These are phyloP conservation scores for Deinandra increscens DNA, from an alignment of 129 eudicot genomes.

Conservation along the genomic window DNA sequence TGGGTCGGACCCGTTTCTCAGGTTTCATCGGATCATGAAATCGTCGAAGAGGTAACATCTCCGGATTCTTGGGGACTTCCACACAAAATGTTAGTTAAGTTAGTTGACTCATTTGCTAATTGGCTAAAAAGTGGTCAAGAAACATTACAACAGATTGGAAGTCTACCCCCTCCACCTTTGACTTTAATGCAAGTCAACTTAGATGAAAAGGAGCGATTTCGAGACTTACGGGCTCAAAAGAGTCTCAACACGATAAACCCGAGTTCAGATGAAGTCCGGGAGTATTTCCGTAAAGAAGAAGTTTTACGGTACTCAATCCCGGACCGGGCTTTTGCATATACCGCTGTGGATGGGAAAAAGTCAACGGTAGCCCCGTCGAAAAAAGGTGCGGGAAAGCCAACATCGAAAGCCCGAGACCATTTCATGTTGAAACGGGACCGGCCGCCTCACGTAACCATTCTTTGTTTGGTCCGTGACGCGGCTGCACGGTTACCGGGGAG, in stretches of 20 bases:
- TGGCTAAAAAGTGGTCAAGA: conserved; percentile 98
- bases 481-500: conserved; percentile 97
- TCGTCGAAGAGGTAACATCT: conserved; percentile 74
- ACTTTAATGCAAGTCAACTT: conserved; percentile 62
- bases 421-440: conserved; percentile 89
- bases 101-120: conserved; percentile 92
- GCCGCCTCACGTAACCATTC: conserved; percentile 96
- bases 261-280: conserved; percentile 86
- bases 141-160: conserved; percentile 86
- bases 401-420: conserved; percentile 97
- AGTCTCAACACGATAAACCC: conserved; percentile 72
- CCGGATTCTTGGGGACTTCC: conserved; percentile 97
- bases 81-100: conserved; percentile 87
- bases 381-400: conserved; percentile 98
- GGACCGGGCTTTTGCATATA: conserved; percentile 86
- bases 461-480: conserved; percentile 93
- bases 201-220: conserved; percentile 92
- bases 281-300: conserved; percentile 86
- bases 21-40: conserved; percentile 51
- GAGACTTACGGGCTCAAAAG: conserved; percentile 93
- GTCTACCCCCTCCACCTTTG: conserved; percentile 84
- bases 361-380: conserved; percentile 92
- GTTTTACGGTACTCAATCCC: conserved; percentile 79
- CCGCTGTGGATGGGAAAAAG: conserved; percentile 89
- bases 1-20: conserved; percentile 78